These are phyloP conservation scores for Neofusicoccum umdonicola DNA, from an alignment of 2,329 filamentous ascomycete genomes.

Conservation along the genomic window DNA sequence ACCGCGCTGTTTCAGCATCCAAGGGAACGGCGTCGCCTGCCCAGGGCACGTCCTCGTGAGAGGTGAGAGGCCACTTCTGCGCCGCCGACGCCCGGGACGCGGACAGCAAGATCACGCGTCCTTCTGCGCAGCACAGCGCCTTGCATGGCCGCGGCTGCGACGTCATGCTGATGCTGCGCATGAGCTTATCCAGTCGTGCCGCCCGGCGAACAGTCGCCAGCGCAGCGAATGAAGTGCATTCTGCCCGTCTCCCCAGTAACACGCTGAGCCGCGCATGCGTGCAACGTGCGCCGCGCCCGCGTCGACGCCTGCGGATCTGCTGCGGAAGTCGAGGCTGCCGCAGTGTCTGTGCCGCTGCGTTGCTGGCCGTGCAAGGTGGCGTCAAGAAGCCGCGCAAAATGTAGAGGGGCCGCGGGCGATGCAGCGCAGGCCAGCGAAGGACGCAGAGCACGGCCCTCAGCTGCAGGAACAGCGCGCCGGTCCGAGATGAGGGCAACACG, in stretches of 20 bases:
- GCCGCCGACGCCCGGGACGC: background rate
- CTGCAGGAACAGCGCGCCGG: background rate
- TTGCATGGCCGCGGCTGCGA: background rate
- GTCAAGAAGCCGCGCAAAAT: background rate
- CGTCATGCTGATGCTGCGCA: conserved; percentile 7
- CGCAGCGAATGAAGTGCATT: background rate
- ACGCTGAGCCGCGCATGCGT: conserved; percentile 1
- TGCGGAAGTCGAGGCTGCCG: background rate
- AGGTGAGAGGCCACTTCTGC: background rate
- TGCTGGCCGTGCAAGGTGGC: background rate
- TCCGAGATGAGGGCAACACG: conserved; percentile 4
- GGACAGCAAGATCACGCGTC: background rate
- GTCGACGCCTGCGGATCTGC: background rate
- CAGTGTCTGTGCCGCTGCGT: no score
- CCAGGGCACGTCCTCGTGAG: background rate
- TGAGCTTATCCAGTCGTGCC: background rate
- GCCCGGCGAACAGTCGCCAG: no score
- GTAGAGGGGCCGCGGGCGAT: background rate
- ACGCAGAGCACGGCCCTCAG: background rate
- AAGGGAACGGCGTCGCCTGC: background rate
- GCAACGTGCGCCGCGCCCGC: background rate
- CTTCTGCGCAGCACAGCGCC: background rate
- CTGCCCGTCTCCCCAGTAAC: conserved; percentile 1
- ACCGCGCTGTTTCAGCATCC: background rate
- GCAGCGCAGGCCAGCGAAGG: background rate